Evolutionary conservation across 345 rosid genomes (phyloP).

Genomic region (Gossypium longicalyx): DNA sequence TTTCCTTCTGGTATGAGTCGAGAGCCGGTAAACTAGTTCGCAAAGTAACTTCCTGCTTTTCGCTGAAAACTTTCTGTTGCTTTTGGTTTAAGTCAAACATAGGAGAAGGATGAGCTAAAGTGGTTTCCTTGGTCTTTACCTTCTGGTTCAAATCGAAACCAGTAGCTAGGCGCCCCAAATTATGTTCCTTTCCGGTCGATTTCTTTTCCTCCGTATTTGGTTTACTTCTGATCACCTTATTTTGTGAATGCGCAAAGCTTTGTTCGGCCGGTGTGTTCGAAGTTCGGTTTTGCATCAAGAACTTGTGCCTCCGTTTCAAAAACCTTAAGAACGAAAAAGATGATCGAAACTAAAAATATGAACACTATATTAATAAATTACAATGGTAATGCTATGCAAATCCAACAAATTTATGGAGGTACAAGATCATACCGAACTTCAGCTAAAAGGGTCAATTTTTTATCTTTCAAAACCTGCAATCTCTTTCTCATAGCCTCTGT

Average conservation of each 20-base stretch:
- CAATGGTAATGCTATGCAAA: neutral
- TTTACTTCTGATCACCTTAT: conserved; percentile 18
- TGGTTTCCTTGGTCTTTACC: conserved; percentile 25
- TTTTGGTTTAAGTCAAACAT: conserved; percentile 35
- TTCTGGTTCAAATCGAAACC: conserved; percentile 22
- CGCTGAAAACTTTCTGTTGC: conserved; percentile 18
- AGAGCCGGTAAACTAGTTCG: conserved; percentile 13
- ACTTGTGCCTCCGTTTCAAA: conserved; percentile 53
- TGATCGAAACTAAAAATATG: conserved; percentile 4
- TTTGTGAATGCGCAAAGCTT: conserved; percentile 19
- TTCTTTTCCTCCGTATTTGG: conserved; percentile 26
- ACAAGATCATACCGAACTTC: conserved; percentile 66
- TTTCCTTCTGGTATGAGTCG: conserved; percentile 39
- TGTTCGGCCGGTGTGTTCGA: conserved; percentile 13
- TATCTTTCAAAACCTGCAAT: conserved; percentile 56
- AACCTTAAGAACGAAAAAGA: conserved; percentile 40
- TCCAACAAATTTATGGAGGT: neutral
- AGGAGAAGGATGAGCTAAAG: conserved; percentile 10
- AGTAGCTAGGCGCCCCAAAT: neutral
- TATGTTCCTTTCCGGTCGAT: conserved; percentile 18
- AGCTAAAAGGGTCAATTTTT: conserved; percentile 37
- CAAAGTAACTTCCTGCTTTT: conserved; percentile 29
- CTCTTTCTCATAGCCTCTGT: conserved; percentile 44
- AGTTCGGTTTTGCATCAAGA: conserved; percentile 47
- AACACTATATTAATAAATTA: neutral